Percentiles rank a stretch among this genome's conserved stretches.
Evolutionary conservation across 2,329 filamentous ascomycete species (phyloP).

Genomic region (Venturia pyrina): DNA sequence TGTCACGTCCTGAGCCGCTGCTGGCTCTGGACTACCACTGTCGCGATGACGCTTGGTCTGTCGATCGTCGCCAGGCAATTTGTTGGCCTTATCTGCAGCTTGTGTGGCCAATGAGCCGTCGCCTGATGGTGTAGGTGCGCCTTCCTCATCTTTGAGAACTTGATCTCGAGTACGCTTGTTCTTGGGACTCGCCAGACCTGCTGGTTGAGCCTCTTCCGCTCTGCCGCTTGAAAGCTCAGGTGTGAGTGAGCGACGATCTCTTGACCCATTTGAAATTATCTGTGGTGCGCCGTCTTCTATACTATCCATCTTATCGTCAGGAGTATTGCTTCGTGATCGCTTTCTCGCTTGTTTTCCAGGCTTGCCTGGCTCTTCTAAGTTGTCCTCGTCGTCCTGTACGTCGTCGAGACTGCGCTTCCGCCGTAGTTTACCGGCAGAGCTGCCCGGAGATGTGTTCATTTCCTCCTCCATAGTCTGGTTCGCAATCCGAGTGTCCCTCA

Average conservation of each 20-base stretch:
- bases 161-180: conserved; percentile 36
- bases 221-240: conserved; percentile 5
- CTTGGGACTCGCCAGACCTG: conserved; percentile 32
- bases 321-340: conserved; percentile 27
- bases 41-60: conserved; percentile 28
- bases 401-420: conserved; percentile 38
- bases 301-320: conserved; percentile 2
- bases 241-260: conserved; percentile 14
- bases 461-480: conserved; percentile 8
- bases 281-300: conserved; percentile 18
- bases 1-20: not conserved
- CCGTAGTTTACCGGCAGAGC: conserved; percentile 24
- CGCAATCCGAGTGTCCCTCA: conserved; percentile 52
- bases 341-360: conserved; percentile 34
- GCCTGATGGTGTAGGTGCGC: conserved; percentile 10
- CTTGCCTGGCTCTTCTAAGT: conserved; percentile 25
- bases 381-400: conserved; percentile 29
- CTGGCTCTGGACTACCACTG: conserved; percentile 18
- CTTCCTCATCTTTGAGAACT: conserved; percentile 15
- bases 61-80: conserved; percentile 19
- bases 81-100: not conserved
- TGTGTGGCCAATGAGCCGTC: not conserved
- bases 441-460: not conserved
- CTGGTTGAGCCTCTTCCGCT: conserved; percentile 15
- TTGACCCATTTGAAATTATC: conserved; percentile 10